phyloP scores from a whole-genome alignment of 2,329 filamentous ascomycete genomes.

The Aphanoascus verrucosus region DNA sequence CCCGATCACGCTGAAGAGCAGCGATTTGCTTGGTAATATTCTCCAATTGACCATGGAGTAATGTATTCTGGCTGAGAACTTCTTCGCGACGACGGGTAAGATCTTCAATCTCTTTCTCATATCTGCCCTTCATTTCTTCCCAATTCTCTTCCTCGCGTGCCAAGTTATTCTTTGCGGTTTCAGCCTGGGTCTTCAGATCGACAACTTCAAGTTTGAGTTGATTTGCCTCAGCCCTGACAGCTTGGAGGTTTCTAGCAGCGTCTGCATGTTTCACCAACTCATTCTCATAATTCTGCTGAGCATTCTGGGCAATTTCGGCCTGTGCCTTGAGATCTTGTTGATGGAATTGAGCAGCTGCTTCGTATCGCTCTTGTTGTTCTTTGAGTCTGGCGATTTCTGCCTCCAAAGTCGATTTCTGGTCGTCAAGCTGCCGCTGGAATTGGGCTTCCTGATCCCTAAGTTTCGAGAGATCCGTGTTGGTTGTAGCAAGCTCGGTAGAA shows the following conservation, averaged over 20 bases:
- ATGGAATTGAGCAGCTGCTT: slow-evolving; percentile 69
- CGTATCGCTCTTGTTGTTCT: slow-evolving; percentile 70
- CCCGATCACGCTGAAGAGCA: slow-evolving; percentile 64
- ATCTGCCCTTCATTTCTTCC: slow-evolving; percentile 66
- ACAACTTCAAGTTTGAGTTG: slow-evolving; percentile 69
- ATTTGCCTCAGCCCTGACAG: slow-evolving; percentile 68
- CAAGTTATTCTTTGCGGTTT: slow-evolving; percentile 70
- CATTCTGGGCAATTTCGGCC: slow-evolving; percentile 82
- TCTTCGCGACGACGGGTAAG: slow-evolving; percentile 71
- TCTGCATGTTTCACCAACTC: slow-evolving; percentile 93
- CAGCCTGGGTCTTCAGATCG: slow-evolving; percentile 65
- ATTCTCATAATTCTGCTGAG: slow-evolving; percentile 89
- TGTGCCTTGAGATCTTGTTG: slow-evolving; percentile 88
- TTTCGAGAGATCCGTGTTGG: slow-evolving; percentile 70
- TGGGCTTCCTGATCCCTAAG: slow-evolving; percentile 75
- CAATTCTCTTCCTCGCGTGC: slow-evolving; percentile 76
- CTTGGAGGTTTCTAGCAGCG: slow-evolving; percentile 75
- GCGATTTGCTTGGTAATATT: slow-evolving; percentile 69
- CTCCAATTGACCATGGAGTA: slow-evolving; percentile 83
- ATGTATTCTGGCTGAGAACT: slow-evolving; percentile 75
- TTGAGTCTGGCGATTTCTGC: slow-evolving; percentile 70
- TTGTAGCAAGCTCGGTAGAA: slow-evolving; percentile 65
- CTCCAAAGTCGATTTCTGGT: slow-evolving; percentile 71
- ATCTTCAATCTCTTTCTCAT: slow-evolving; percentile 75
- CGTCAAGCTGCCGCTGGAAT: slow-evolving; percentile 56